Conservation (phyloP, 495 filamentous ascomycete genomes). For the Letharia lupina region DNA sequence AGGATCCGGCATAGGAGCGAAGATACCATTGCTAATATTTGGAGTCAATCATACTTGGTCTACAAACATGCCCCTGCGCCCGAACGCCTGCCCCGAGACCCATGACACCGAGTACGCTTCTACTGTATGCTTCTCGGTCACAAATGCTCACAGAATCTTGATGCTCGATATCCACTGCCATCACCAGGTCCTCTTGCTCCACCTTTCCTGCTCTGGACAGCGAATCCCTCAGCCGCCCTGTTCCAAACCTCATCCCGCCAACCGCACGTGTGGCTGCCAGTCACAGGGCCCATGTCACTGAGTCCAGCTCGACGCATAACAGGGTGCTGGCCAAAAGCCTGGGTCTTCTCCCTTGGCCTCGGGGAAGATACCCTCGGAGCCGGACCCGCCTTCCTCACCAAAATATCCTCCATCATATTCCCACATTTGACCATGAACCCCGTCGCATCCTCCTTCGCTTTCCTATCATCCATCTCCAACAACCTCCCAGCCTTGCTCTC, state of each 20-base stretch:
- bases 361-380: not conserved
- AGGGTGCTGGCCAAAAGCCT: not conserved
- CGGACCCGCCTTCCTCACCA: not conserved
- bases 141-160: not conserved
- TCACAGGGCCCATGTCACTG: not conserved
- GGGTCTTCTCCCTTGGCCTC: not conserved
- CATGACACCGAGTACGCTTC: not conserved
- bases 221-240: not conserved
- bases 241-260: not conserved
- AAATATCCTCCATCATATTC: not conserved
- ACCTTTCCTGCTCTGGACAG: not conserved
- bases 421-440: not conserved
- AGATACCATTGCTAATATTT: conserved; percentile 10
- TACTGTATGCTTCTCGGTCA: not conserved
- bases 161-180: not conserved
- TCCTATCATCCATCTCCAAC: not conserved
- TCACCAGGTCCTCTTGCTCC: not conserved
- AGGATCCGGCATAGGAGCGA: not conserved
- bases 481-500: not conserved
- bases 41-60: not conserved
- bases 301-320: not conserved
- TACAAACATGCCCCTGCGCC: not conserved
- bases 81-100: not conserved
- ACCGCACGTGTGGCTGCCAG: not conserved
- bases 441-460: not conserved